Percentiles rank a stretch among this genome's conserved stretches.
Evolutionary conservation across 345 rosid genomes (phyloP).

Genomic region (Bruguiera sexangula): DNA sequence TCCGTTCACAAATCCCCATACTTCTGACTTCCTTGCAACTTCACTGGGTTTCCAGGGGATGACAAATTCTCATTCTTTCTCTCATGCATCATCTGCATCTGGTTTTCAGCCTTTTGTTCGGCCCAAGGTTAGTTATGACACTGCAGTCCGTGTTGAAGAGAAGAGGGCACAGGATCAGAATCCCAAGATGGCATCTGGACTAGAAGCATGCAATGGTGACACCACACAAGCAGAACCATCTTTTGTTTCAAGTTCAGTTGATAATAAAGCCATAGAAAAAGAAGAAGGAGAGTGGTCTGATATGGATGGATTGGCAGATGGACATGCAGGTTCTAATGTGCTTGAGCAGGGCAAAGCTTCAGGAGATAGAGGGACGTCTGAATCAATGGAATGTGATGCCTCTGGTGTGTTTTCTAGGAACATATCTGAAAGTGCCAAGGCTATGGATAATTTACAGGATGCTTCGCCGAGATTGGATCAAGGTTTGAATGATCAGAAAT

Average conservation of each 20-base stretch:
- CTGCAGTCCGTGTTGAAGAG: slow-evolving; percentile 38
- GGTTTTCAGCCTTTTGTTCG: slow-evolving; percentile 95
- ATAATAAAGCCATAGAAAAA: slow-evolving; percentile 49
- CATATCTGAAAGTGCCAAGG: slow-evolving; percentile 24
- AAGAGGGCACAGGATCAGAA: slow-evolving; percentile 37
- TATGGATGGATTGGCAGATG: slow-evolving; percentile 51
- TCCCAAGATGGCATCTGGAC: slow-evolving; percentile 31
- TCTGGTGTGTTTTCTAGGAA: slow-evolving; percentile 21
- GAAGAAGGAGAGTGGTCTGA: slow-evolving; percentile 99
- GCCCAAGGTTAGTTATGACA: slow-evolving; percentile 27
- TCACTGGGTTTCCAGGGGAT: slow-evolving; percentile 46
- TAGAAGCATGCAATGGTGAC: slow-evolving; percentile 31
- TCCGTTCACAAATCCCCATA: slow-evolving; percentile 41
- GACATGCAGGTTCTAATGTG: slow-evolving; percentile 17
- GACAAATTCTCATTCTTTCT: slow-evolving; percentile 56
- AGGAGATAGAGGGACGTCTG: slow-evolving; percentile 29
- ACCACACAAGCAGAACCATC: slow-evolving; percentile 32
- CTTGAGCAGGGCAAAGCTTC: slow-evolving; percentile 37
- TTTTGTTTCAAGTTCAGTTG: slow-evolving; percentile 30
- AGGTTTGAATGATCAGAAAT: slow-evolving; percentile 41
- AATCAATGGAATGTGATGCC: slow-evolving; percentile 29
- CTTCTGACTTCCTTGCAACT: slow-evolving; percentile 48
- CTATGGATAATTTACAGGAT: slow-evolving; percentile 26
- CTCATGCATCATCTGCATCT: slow-evolving; percentile 69
- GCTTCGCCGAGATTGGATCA: slow-evolving; percentile 34